phyloP scores from a whole-genome alignment of 495 filamentous ascomycete genomes.

The Podospora fimiseda region DNA sequence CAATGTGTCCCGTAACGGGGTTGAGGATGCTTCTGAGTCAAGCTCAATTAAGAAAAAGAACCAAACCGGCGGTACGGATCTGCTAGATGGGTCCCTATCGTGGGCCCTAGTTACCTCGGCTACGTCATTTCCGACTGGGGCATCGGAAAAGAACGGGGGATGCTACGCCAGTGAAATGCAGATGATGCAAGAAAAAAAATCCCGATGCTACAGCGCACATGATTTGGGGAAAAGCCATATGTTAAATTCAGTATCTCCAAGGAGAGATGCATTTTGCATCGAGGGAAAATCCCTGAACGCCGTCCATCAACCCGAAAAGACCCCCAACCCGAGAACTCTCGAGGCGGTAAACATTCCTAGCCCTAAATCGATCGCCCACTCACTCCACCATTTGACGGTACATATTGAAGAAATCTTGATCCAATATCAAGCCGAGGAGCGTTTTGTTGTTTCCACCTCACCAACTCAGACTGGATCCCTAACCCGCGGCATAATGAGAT shows the following conservation, averaged over 20 bases:
- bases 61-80: not conserved
- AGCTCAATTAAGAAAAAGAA: not conserved
- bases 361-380: not conserved
- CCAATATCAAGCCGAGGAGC: too few species aligned
- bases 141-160: slow-evolving; percentile 1
- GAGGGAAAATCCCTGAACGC: slow-evolving; percentile 14
- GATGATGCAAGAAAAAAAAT: not conserved
- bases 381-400: slow-evolving; percentile 50
- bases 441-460: too few species aligned
- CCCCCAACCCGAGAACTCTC: not conserved
- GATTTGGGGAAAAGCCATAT: not conserved
- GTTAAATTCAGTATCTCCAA: not conserved
- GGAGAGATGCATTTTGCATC: slow-evolving; percentile 1
- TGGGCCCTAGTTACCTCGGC: not conserved
- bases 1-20: too few species aligned
- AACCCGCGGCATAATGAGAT: not conserved
- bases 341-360: not conserved
- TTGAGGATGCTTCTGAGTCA: too few species aligned
- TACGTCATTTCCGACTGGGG: slow-evolving; percentile 21
- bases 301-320: not conserved
- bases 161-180: not conserved
- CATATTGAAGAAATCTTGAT: too few species aligned
- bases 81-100: not conserved
- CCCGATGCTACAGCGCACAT: slow-evolving; percentile 3
- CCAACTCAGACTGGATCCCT: not conserved